phyloP scores from a whole-genome alignment of 2,329 filamentous ascomycete species.

The Dactylellina haptotyla region DNA sequence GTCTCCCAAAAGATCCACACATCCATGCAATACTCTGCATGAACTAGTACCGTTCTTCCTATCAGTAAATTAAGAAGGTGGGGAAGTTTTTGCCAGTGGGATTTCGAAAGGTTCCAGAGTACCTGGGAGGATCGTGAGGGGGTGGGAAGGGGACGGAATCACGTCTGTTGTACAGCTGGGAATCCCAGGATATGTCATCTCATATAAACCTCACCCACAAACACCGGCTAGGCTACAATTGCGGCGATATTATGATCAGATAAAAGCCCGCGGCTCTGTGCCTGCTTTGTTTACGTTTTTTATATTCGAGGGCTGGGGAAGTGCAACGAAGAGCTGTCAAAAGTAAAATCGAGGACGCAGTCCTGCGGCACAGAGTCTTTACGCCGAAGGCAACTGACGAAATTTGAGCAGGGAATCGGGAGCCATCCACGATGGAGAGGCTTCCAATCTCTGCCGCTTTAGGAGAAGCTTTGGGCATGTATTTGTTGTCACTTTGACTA shows the following conservation, averaged over 20 bases:
- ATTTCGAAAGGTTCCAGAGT: constrained; percentile 33
- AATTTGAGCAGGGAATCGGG: constrained; percentile 39
- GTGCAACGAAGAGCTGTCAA: constrained; percentile 36
- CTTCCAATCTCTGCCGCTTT: constrained; percentile 54
- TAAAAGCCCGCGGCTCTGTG: constrained; percentile 18
- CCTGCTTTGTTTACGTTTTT: constrained; percentile 34
- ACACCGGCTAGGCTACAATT: constrained; percentile 25
- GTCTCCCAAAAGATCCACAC: constrained; percentile 52
- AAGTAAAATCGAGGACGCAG: constrained; percentile 25
- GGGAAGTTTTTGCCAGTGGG: constrained; percentile 47
- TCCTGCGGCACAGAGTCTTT: constrained; percentile 42
- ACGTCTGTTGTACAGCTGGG: constrained; percentile 48
- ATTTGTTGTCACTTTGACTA: constrained; percentile 55
- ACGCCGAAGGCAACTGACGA: constrained; percentile 31
- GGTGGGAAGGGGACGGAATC: constrained; percentile 25
- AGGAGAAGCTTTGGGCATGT: constrained; percentile 54
- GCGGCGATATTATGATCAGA: constrained; percentile 1
- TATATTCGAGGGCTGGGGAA: constrained; percentile 45
- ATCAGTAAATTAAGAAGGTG: constrained; percentile 54
- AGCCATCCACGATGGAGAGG: constrained; percentile 23
- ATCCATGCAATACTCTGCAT: constrained; percentile 54
- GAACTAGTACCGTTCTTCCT: constrained; percentile 54
- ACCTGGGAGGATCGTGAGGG: constrained; percentile 40
- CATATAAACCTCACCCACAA: constrained; percentile 19
- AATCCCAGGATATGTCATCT: background rate